These are phyloP conservation scores for Cladophialophora bantiana DNA, from an alignment of 2,329 filamentous ascomycete genomes.

Conservation along the genomic window DNA sequence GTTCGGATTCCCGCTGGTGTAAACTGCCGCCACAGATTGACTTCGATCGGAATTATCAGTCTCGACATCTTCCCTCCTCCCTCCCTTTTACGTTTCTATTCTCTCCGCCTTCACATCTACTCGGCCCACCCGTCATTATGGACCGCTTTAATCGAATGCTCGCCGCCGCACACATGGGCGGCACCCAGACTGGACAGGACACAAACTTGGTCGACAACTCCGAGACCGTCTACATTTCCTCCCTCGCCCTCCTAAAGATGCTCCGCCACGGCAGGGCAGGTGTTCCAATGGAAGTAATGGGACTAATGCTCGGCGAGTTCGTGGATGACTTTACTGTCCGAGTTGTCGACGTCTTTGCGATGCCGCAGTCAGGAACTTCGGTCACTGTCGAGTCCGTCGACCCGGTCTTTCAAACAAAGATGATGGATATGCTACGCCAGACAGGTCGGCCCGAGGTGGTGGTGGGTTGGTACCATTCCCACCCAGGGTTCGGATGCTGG, in stretches of 20 bases:
- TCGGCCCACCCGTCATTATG: conserved; percentile 62
- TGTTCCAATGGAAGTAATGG: conserved; percentile 99
- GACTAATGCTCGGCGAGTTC: conserved; percentile 97
- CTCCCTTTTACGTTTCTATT: background rate
- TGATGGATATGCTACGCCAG: conserved; percentile 99
- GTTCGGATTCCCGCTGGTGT: background rate
- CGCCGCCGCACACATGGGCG: conserved; percentile 68
- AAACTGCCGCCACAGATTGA: background rate
- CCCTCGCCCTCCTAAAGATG: conserved; percentile 97
- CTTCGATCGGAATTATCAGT: conserved; percentile 5
- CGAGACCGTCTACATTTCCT: conserved; percentile 99
- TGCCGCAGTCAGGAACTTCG: conserved; percentile 98
- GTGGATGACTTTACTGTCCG: conserved; percentile 99
- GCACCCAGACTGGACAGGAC: conserved; percentile 73
- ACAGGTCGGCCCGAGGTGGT: conserved; percentile 96
- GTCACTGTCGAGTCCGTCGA: conserved; percentile 98
- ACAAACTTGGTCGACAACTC: conserved; percentile 95
- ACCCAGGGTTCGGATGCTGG: conserved; percentile 99
- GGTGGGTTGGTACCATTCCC: conserved; percentile 99
- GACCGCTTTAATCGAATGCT: conserved; percentile 92
- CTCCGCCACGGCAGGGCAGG: conserved; percentile 94
- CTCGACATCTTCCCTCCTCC: background rate
- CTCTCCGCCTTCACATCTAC: conserved; percentile 1
- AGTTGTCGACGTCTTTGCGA: conserved; percentile 98
- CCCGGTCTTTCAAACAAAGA: conserved; percentile 98